Evolutionary conservation across 2,329 filamentous ascomycete species (phyloP).

Genomic region (Hypomyces perniciosus): DNA sequence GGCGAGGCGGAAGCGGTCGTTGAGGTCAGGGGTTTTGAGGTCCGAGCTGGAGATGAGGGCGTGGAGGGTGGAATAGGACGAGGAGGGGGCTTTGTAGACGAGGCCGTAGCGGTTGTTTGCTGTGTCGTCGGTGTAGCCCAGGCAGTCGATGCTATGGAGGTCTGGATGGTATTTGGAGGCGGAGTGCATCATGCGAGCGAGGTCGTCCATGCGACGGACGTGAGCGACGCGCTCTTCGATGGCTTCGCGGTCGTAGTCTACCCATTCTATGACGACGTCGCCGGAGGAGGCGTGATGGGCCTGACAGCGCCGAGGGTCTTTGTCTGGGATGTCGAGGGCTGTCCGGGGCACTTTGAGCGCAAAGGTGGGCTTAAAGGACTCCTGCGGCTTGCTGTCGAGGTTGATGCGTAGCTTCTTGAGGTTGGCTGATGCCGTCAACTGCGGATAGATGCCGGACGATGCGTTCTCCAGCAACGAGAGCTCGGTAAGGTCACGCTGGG

Average conservation of each 20-base stretch:
- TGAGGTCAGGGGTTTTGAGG: constrained; percentile 40
- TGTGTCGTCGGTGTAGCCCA: constrained; percentile 41
- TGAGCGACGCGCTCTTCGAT: constrained; percentile 38
- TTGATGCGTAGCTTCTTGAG: constrained; percentile 43
- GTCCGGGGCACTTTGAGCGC: constrained; percentile 33
- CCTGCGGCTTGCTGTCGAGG: constrained; percentile 35
- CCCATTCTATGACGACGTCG: constrained; percentile 39
- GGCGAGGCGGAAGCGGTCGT: constrained; percentile 37
- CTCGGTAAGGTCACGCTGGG: constrained; percentile 35
- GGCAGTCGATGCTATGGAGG: constrained; percentile 41
- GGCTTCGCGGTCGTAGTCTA: constrained; percentile 37
- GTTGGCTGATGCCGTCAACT: constrained; percentile 36
- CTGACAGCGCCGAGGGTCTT: constrained; percentile 22
- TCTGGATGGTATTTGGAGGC: constrained; percentile 39
- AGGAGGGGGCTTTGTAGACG: constrained; percentile 33
- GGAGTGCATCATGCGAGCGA: constrained; percentile 42
- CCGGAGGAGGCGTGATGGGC: constrained; percentile 29
- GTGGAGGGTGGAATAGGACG: constrained; percentile 34
- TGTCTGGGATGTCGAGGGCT: constrained; percentile 22
- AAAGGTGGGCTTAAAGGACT: constrained; percentile 37
- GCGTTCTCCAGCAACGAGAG: constrained; percentile 38
- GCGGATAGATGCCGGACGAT: constrained; percentile 35
- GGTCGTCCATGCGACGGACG: constrained; percentile 39
- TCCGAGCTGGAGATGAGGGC: constrained; percentile 33
- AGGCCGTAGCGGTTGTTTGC: constrained; percentile 36